Percentiles rank a stretch among this genome's conserved stretches.
These are phyloP conservation scores for Coriaria nepalensis DNA, from an alignment of 306 rosid species.

Conservation along the genomic window DNA sequence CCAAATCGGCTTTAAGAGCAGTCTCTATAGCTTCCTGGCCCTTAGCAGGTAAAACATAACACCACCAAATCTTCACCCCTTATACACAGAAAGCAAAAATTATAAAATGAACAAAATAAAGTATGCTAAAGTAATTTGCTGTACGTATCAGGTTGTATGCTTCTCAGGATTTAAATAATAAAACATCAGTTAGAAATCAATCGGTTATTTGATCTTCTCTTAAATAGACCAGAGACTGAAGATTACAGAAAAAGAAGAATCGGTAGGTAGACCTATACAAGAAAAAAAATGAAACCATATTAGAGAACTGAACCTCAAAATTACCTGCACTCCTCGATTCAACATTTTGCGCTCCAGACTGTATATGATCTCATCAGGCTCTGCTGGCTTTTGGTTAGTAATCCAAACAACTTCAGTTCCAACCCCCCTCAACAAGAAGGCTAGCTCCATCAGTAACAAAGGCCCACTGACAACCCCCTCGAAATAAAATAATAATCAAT, in stretches of 20 bases:
- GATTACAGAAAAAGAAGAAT: neutral
- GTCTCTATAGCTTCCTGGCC: slow-evolving; percentile 58
- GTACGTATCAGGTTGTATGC: no score
- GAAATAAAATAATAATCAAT: neutral
- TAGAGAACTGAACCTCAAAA: neutral
- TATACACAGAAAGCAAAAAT: neutral
- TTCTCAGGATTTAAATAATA: neutral
- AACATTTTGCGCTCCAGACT: slow-evolving; percentile 67
- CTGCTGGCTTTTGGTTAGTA: slow-evolving; percentile 44
- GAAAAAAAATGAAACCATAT: neutral
- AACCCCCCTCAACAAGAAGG: slow-evolving; percentile 56
- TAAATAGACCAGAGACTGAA: neutral
- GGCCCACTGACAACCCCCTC: slow-evolving; percentile 37
- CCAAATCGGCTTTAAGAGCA: slow-evolving; percentile 78
- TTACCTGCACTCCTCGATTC: slow-evolving; percentile 68
- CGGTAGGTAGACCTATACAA: neutral
- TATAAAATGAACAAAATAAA: no score
- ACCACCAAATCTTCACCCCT: slow-evolving; percentile 3
- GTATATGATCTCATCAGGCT: slow-evolving; percentile 41
- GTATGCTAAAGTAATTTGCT: neutral
- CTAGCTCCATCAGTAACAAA: slow-evolving; percentile 64
- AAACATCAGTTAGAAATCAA: neutral
- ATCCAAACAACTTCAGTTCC: slow-evolving; percentile 71
- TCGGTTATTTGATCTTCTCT: neutral
- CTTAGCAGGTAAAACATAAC: slow-evolving; percentile 61